phyloP scores from a whole-genome alignment of 805 yeast genomes.

The Priceomyces melissophilus region DNA sequence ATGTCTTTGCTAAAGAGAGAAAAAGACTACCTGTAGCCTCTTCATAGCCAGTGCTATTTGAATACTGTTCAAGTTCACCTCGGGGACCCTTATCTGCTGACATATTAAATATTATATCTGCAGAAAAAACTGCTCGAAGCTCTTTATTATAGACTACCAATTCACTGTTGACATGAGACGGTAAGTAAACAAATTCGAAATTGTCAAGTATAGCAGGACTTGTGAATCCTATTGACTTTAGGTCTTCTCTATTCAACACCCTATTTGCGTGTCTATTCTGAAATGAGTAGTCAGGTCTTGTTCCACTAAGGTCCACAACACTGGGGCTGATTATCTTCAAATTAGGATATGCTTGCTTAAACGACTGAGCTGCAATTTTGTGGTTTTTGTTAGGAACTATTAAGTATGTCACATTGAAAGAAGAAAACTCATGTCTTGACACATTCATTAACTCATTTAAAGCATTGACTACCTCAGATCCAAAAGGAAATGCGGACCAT shows the following conservation, averaged over 20 bases:
- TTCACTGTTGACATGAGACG: constrained; percentile 50
- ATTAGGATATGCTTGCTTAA: constrained; percentile 44
- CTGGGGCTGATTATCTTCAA: constrained; percentile 49
- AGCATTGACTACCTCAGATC: constrained; percentile 39
- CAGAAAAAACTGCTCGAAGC: constrained; percentile 46
- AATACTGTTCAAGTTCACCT: constrained; percentile 31
- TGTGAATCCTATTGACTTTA: constrained; percentile 20
- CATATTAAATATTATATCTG: constrained; percentile 54
- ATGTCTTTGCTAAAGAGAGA: constrained; percentile 35
- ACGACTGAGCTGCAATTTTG: constrained; percentile 51
- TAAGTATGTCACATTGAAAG: constrained; percentile 36
- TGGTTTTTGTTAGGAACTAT: constrained; percentile 58
- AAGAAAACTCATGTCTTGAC: constrained; percentile 17
- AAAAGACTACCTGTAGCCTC: constrained; percentile 44
- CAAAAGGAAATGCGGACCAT: constrained; percentile 57
- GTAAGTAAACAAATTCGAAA: constrained; percentile 49
- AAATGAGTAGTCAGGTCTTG: constrained; percentile 38
- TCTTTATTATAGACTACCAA: constrained; percentile 42
- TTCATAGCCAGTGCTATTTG: constrained; percentile 39
- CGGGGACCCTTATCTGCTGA: constrained; percentile 18
- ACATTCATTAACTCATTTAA: constrained; percentile 23
- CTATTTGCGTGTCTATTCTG: constrained; percentile 26
- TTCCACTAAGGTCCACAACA: constrained; percentile 24
- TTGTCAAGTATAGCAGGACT: constrained; percentile 31
- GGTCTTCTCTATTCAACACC: constrained; percentile 11